phyloP scores from a whole-genome alignment of 106 monocot species.

The Phalaenopsis equestris region DNA sequence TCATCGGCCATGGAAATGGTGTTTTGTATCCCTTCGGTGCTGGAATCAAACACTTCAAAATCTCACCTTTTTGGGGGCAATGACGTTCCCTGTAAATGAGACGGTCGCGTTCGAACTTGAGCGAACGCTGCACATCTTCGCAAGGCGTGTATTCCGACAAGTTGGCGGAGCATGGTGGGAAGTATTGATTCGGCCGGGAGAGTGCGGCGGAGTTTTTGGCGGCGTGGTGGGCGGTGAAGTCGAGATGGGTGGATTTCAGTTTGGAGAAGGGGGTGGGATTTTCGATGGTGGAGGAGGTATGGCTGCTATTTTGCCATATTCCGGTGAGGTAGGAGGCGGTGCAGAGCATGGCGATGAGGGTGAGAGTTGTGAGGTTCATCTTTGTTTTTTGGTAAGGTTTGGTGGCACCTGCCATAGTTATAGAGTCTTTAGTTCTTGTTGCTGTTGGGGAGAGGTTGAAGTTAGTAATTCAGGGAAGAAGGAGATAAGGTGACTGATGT shows the following conservation, averaged over 20 bases:
- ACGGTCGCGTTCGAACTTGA: slow-evolving; percentile 36
- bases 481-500: no score
- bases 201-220: slow-evolving; percentile 9
- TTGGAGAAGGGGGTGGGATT: slow-evolving; percentile 7
- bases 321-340: slow-evolving; percentile 33
- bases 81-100: slow-evolving; percentile 60
- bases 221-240: slow-evolving; percentile 52
- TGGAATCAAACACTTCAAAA: slow-evolving; percentile 53
- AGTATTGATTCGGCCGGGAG: not conserved
- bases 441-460: not conserved
- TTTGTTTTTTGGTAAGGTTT: slow-evolving; percentile 2
- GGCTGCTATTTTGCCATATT: slow-evolving; percentile 33
- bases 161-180: slow-evolving; percentile 35
- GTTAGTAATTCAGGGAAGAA: no score
- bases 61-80: slow-evolving; percentile 43
- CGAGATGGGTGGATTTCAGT: slow-evolving; percentile 17
- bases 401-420: slow-evolving; percentile 3
- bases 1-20: slow-evolving; percentile 67
- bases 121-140: slow-evolving; percentile 46
- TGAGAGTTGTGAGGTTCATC: slow-evolving; percentile 16
- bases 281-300: slow-evolving; percentile 4
- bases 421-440: not conserved
- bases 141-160: slow-evolving; percentile 74
- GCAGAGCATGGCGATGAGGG: slow-evolving; percentile 24
- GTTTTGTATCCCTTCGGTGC: slow-evolving; percentile 42